phyloP scores from a whole-genome alignment of 768 basidiomycete genomes.

The Leccinum truebloodii region DNA sequence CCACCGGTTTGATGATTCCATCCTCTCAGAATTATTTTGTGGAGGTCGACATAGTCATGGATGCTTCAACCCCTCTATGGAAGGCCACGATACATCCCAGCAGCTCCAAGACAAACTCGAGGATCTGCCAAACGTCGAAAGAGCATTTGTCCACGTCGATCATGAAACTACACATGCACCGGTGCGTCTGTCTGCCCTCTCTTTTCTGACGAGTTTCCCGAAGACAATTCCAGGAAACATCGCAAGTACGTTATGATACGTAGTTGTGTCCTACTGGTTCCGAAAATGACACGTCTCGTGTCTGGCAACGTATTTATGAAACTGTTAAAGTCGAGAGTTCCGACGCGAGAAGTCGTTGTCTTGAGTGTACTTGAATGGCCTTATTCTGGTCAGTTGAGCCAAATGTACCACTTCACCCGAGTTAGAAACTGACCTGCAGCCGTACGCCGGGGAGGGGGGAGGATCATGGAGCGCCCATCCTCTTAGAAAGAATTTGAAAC shows the following conservation, averaged over 20 bases:
- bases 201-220: neutral
- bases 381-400: neutral
- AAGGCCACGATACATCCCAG: constrained; percentile 87
- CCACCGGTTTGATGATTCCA: constrained; percentile 1
- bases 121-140: constrained; percentile 82
- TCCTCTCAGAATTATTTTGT: constrained; percentile 77
- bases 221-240: constrained; percentile 40
- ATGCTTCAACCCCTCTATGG: constrained; percentile 84
- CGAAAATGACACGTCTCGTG: neutral
- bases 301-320: no score
- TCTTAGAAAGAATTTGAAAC: constrained; percentile 60
- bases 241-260: constrained; percentile 35
- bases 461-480: no score
- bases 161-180: constrained; percentile 86
- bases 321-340: no score
- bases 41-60: constrained; percentile 94
- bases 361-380: no score
- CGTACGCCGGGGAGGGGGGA: constrained; percentile 49
- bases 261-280: neutral
- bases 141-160: constrained; percentile 95
- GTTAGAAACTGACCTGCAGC: constrained; percentile 47
- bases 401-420: constrained; percentile 41
- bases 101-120: constrained; percentile 88
- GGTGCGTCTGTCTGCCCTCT: constrained; percentile 35
- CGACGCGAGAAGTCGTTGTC: no score